Percentiles rank a stretch among this genome's conserved stretches.
Conservation (phyloP, 805 yeast genomes). For the Wickerhamomyces tratensis region DNA sequence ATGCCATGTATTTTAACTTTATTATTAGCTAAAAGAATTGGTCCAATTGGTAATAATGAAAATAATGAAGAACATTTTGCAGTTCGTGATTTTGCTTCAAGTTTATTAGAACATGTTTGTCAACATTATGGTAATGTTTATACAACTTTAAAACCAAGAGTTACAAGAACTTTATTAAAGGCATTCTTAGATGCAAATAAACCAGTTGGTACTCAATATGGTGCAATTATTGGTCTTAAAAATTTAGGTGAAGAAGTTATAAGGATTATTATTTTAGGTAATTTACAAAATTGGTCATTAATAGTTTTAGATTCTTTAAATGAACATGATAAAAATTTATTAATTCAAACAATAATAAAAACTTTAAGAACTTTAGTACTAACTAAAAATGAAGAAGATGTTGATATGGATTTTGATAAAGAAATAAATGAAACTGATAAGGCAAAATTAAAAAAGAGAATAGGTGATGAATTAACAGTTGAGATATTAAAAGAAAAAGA, state of each 20-base stretch:
- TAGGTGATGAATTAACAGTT: constrained; percentile 51
- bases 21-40: constrained; percentile 82
- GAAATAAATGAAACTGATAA: constrained; percentile 25
- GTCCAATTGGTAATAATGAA: constrained; percentile 26
- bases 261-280: constrained; percentile 75
- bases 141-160: constrained; percentile 84
- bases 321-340: constrained; percentile 36
- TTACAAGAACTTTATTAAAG: constrained; percentile 83
- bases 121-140: constrained; percentile 75
- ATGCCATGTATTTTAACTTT: constrained; percentile 95
- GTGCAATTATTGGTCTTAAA: constrained; percentile 77
- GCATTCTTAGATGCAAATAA: constrained; percentile 81
- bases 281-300: constrained; percentile 70
- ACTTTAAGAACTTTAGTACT: constrained; percentile 41
- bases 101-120: constrained; percentile 71
- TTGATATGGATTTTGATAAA: constrained; percentile 22
- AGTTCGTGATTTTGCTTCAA: constrained; percentile 82
- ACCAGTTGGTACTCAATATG: constrained; percentile 86
- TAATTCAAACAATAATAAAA: constrained; percentile 43
- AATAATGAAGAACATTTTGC: constrained; percentile 31
- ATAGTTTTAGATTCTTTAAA: constrained; percentile 36
- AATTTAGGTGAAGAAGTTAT: constrained; percentile 85
- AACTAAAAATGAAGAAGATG: constrained; percentile 14
- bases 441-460: constrained; percentile 39
- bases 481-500: constrained; percentile 36